A percentile compares a stretch with the other conserved stretches of the same genome.
Evolutionary conservation across 306 rosid species (phyloP).

Genomic region (Lagenaria siceraria): DNA sequence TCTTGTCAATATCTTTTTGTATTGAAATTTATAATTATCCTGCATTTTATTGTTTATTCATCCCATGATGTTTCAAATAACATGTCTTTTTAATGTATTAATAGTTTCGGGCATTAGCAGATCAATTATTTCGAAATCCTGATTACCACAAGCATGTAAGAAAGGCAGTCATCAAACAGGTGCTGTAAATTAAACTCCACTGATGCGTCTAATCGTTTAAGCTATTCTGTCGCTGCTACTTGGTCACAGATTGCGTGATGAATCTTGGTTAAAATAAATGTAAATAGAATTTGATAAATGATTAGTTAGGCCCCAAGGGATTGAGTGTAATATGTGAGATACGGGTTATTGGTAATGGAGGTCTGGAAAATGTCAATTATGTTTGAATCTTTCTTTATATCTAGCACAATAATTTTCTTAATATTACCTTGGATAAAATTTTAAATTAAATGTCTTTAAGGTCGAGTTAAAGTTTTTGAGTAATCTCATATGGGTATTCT

Average conservation of each 20-base stretch:
- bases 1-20: neutral
- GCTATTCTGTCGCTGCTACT: neutral
- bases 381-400: neutral
- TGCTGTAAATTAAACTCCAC: constrained; percentile 18
- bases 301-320: neutral
- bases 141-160: constrained; percentile 93
- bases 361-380: neutral
- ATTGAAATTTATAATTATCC: neutral
- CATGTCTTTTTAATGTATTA: constrained; percentile 15
- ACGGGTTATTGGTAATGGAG: neutral
- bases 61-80: constrained; percentile 10
- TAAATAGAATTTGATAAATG: neutral
- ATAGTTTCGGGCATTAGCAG: constrained; percentile 97
- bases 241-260: neutral
- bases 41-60: neutral
- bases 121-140: constrained; percentile 73
- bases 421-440: neutral
- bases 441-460: neutral
- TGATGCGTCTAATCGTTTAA: constrained; percentile 6
- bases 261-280: neutral
- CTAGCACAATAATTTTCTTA: neutral
- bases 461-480: neutral
- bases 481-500: neutral
- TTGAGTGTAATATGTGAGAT: neutral
- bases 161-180: constrained; percentile 88